phyloP scores from a whole-genome alignment of 176 grass and related monocot genomes.

The Musa itinerans region DNA sequence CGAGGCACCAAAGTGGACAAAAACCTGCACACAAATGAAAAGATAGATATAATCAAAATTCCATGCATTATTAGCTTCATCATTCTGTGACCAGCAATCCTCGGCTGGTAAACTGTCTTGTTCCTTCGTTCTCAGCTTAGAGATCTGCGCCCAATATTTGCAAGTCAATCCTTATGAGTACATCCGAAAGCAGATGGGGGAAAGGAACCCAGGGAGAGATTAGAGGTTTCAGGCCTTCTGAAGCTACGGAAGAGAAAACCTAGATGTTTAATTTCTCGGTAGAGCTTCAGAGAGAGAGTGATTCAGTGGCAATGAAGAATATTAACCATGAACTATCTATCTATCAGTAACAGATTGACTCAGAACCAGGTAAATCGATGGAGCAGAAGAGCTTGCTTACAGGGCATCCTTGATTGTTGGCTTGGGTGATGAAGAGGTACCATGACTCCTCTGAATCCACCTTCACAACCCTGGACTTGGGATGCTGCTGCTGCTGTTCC shows the following conservation, averaged over 20 bases:
- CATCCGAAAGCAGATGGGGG: no score
- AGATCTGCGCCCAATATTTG: no score
- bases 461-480: conserved; percentile 37
- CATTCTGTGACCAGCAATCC: neutral
- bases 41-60: neutral
- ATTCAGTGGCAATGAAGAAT: no score
- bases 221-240: no score
- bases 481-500: conserved; percentile 9
- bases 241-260: no score
- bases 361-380: neutral
- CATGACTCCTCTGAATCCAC: conserved; percentile 67
- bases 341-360: neutral
- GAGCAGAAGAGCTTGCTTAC: conserved; percentile 24
- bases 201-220: no score
- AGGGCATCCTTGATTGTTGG: conserved; percentile 40
- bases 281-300: no score
- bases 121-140: neutral
- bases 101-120: neutral
- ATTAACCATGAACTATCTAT: neutral
- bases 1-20: conserved; percentile 76
- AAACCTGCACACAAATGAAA: conserved; percentile 26
- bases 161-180: no score
- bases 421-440: conserved; percentile 57
- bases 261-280: no score
- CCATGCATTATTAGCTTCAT: neutral